Conservation (phyloP, 441 rosid species). For the Croton setiger region DNA sequence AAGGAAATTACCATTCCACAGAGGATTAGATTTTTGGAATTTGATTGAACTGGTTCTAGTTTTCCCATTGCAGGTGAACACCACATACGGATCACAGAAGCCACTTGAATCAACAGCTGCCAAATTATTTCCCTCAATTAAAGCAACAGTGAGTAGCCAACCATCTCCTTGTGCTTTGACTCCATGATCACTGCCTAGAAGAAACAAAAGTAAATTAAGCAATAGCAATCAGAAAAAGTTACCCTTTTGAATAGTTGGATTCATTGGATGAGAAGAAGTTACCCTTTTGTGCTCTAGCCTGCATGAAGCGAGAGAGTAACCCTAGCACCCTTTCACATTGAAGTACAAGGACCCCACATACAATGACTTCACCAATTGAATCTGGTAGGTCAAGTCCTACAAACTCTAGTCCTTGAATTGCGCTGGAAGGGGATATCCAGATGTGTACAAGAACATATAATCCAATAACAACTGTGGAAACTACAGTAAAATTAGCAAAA, state of each 20-base stretch:
- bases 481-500: slow-evolving; percentile 80
- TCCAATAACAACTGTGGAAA: slow-evolving; percentile 63
- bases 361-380: slow-evolving; percentile 86
- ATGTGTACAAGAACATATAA: slow-evolving; percentile 71
- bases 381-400: slow-evolving; percentile 96
- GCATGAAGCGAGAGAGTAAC: slow-evolving; percentile 75
- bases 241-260: slow-evolving; percentile 1
- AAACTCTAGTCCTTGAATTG: slow-evolving; percentile 89
- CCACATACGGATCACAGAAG: slow-evolving; percentile 90
- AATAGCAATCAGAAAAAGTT: slow-evolving; percentile 4
- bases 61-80: slow-evolving; percentile 87
- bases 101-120: slow-evolving; percentile 95
- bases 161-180: slow-evolving; percentile 96
- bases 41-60: slow-evolving; percentile 89
- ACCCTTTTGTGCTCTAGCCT: slow-evolving; percentile 84
- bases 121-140: slow-evolving; percentile 79
- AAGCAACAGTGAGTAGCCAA: slow-evolving; percentile 91
- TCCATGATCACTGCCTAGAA: slow-evolving; percentile 88
- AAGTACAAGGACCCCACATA: slow-evolving; percentile 76
- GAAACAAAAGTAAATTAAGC: slow-evolving; percentile 16
- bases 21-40: slow-evolving; percentile 85
- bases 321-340: slow-evolving; percentile 66
- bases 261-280: slow-evolving; percentile 12
- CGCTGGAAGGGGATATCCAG: slow-evolving; percentile 54
- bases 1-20: slow-evolving; percentile 78